Evolutionary conservation across 2,329 filamentous ascomycete genomes (phyloP), one percentile per base, ranked within the genome.

Genomic region (Aspergillus tanneri): DNA sequence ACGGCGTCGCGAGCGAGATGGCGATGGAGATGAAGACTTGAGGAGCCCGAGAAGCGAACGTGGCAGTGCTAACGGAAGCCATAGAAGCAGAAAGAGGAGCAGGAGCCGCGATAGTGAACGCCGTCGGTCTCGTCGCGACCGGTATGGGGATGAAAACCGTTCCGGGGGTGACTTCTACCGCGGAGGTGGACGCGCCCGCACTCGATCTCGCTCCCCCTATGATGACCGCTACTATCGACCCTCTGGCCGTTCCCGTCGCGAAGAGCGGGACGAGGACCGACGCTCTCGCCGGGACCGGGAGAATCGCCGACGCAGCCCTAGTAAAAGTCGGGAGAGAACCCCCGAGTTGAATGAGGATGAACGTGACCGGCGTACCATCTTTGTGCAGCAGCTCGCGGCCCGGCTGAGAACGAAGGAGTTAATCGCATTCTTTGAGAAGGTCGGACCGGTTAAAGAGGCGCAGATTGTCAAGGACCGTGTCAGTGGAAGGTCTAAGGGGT

Each of bases 381-480:
- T 99, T 68, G 93, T 99, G 46, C 93, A 99, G 77, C 93, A 99
- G 74, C 86, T 99, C 66, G 93, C 93, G 59, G 91, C 91, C 59
- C 88, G 93, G 65, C 81, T 97, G 57, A 86, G 92, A 61, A 96
- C 89, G 47, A 90, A 90, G 65, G 90, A 97, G 71, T 79, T 99
- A 55, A 92, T 95, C 70, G 82, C 85, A 53, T 99, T 99, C 71
- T 99, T 99, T 66, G 90, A 96, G 70, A 91, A 92, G 72, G 87
- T 93, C 62, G 93, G 93, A 55, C 85, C 88, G 30, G 93, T 99
- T 46, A 95, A 93, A 62, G 93, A 97, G 70, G 93, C 93, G 42
- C 93, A 97, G 76, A 99, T 99, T 64, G 93, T 99, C 44, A 97
- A 97, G 73, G 93, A 99, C 64, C 84, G 93, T 54, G 91, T 99